Base-by-base conservation (phyloP, 306 rosid genomes). In the Abrus precatorius region DNA sequence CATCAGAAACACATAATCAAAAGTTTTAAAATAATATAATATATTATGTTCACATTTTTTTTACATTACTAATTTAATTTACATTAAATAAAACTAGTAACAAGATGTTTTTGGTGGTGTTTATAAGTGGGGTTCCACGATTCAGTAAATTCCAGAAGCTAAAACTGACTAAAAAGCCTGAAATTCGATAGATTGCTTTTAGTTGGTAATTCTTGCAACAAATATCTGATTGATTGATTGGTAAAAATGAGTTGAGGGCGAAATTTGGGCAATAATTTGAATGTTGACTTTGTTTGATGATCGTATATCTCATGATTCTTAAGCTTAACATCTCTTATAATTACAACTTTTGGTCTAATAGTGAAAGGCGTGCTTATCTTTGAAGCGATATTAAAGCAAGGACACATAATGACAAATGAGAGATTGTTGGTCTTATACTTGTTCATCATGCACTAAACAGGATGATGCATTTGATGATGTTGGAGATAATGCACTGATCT, bases 391-490 rank as follows among this genome's bases (percentile, higher is more conserved):
- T 9, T 54, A 72, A 53, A 53, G 65, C 41, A 44, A 38, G 36
- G 36, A 52, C 38, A 34, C 38, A 29, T 49, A 72, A 33, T 72
- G 77, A 53, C 50, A 72, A 20, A 20, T 10, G 52, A 9, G 50
- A 72, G 77, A 72, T 72, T 72, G 52, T 34, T 72, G 52, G 27
- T 20, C n/a, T 72, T 48, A n/a, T 34, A 14, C 52, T 20, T 48
- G 44, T 43, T 72, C 36, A 72, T 72, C 38, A 72, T 52, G 9
- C 27, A 52, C 40, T 36, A 60, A 60, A 47, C 38, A 45, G 6
- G 49, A 48, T 48, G 49, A 48, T 48, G 38, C 2, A 12, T 33
- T 75, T 48, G 62, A 61, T 63, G 62, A 6, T 47, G 61, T 61
- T 47, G 48, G 38, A 32, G 70, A 64, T 64, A 50, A 44, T 13